These are phyloP conservation scores for Mycocentrospora acerina DNA, from an alignment of 2,329 filamentous ascomycete species.

Conservation along the genomic window DNA sequence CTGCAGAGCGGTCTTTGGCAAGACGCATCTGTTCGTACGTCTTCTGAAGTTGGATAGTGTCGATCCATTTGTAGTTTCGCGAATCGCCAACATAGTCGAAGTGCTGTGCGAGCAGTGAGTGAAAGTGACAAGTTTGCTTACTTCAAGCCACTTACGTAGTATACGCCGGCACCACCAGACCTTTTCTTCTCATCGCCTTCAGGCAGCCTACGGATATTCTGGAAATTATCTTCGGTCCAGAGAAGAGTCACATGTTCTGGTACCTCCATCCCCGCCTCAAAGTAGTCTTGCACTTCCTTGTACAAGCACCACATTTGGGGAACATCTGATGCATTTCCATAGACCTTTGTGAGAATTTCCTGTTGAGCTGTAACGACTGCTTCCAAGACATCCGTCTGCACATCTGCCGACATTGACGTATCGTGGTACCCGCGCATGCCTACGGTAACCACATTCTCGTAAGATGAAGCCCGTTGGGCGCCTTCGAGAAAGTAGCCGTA, in stretches of 20 bases:
- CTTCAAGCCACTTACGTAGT: slow-evolving; percentile 55
- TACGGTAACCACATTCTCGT: slow-evolving; percentile 66
- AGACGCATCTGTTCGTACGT: slow-evolving; percentile 67
- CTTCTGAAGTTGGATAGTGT: slow-evolving; percentile 65
- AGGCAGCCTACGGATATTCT: slow-evolving; percentile 64
- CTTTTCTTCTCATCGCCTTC: slow-evolving; percentile 60
- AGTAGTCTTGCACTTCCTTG: slow-evolving; percentile 72
- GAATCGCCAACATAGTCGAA: slow-evolving; percentile 65
- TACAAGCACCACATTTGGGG: slow-evolving; percentile 75
- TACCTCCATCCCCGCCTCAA: slow-evolving; percentile 63
- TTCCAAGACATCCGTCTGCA: slow-evolving; percentile 61
- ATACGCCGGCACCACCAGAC: slow-evolving; percentile 64
- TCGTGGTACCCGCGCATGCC: slow-evolving; percentile 72
- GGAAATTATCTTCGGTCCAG: slow-evolving; percentile 71
- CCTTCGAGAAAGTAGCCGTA: slow-evolving; percentile 69
- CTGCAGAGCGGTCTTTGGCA: slow-evolving; percentile 59
- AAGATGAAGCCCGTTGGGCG: slow-evolving; percentile 64
- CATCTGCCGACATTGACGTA: slow-evolving; percentile 59
- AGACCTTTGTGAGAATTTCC: slow-evolving; percentile 58
- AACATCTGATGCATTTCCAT: slow-evolving; percentile 55
- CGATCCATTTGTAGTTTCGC: slow-evolving; percentile 61
- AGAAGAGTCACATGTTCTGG: slow-evolving; percentile 67
- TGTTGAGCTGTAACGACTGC: slow-evolving; percentile 63
- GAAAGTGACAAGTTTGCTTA: background rate
- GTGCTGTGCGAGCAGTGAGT: too few relatives aligned